A percentile compares a stretch with the other conserved stretches of the same genome.
phyloP scores from a whole-genome alignment of 2,329 filamentous ascomycete genomes.

The Ophiostoma sp. region DNA sequence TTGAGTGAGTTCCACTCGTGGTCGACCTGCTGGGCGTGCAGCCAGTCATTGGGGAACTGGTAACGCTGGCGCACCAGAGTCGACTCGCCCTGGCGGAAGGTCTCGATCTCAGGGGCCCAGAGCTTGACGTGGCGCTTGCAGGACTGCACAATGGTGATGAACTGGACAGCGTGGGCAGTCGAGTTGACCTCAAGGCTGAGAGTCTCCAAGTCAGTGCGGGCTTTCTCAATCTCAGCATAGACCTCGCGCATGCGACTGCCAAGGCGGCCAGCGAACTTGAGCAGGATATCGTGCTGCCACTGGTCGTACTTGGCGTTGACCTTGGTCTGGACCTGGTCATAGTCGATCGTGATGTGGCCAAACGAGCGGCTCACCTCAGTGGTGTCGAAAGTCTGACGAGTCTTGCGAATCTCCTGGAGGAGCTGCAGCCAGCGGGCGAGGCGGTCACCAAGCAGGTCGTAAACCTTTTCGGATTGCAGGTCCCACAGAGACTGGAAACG shows the following conservation, averaged over 20 bases:
- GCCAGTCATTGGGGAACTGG: constrained; percentile 90
- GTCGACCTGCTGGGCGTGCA: constrained; percentile 93
- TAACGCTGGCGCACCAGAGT: constrained; percentile 89
- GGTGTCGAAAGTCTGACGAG: constrained; percentile 93
- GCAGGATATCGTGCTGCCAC: constrained; percentile 96
- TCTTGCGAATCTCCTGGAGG: constrained; percentile 95
- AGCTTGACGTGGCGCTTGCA: constrained; percentile 91
- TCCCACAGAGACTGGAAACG: constrained; percentile 99
- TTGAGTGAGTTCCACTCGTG: constrained; percentile 93
- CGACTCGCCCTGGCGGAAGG: constrained; percentile 93
- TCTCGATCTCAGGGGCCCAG: constrained; percentile 94
- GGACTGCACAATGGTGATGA: constrained; percentile 96
- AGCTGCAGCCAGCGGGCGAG: constrained; percentile 91
- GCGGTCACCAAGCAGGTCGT: constrained; percentile 87
- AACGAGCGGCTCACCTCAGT: constrained; percentile 92
- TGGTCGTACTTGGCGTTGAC: constrained; percentile 99
- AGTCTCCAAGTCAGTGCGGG: constrained; percentile 83
- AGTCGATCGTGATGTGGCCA: constrained; percentile 92
- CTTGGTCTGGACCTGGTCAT: constrained; percentile 97
- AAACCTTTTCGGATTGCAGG: constrained; percentile 91
- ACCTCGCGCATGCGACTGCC: constrained; percentile 90
- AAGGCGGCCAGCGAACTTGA: constrained; percentile 87
- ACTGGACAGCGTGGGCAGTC: constrained; percentile 94
- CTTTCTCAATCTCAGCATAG: constrained; percentile 86
- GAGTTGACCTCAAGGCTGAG: constrained; percentile 93